Conservation (phyloP, 441 rosid species). For the Syzygium syzygioides region DNA sequence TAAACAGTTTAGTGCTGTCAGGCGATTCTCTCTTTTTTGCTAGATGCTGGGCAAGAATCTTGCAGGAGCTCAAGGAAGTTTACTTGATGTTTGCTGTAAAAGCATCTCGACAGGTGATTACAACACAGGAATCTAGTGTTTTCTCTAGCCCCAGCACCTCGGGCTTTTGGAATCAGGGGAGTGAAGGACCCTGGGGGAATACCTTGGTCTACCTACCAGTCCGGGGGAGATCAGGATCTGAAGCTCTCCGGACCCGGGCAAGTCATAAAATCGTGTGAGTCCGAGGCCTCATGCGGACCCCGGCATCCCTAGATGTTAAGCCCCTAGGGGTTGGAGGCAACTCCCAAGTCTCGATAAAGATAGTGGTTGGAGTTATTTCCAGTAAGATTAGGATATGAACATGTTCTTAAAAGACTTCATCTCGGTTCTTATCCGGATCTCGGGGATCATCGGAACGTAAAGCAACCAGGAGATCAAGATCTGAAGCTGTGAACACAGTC, state of each 20-base stretch:
- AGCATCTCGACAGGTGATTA: background rate
- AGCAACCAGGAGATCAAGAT: background rate
- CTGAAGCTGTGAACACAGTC: background rate
- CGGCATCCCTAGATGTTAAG: no score
- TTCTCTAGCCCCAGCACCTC: background rate
- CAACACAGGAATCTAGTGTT: background rate
- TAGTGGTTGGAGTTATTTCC: no score
- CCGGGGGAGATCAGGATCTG: background rate
- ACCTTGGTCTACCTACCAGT: background rate
- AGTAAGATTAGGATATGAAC: no score
- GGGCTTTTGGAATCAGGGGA: background rate
- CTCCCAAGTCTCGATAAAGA: no score
- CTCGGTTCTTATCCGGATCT: no score
- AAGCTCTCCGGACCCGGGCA: background rate
- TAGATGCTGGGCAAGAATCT: background rate
- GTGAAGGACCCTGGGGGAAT: background rate
- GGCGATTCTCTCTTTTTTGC: background rate
- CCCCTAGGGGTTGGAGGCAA: no score
- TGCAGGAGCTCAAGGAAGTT: background rate
- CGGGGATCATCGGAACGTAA: no score
- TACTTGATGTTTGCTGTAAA: background rate
- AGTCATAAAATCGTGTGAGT: no score
- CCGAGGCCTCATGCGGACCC: no score
- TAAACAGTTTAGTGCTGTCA: background rate
- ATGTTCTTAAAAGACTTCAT: no score